A percentile compares a stretch with the other conserved stretches of the same genome.
phyloP scores from a whole-genome alignment of 768 basidiomycete species.

The Boletus sp. region DNA sequence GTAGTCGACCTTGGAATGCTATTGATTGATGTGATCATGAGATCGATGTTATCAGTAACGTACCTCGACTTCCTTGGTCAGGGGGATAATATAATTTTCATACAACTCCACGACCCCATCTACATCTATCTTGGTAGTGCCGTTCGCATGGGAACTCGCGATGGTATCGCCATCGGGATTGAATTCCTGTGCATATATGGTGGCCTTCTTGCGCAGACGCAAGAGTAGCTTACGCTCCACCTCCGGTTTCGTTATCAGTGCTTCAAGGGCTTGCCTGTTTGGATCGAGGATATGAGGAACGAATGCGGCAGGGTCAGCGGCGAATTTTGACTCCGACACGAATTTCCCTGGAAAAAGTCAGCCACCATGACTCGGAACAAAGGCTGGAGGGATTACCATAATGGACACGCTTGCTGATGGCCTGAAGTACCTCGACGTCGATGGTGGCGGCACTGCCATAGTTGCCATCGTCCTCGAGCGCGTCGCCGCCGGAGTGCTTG shows the following conservation, averaged over 20 bases:
- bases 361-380: not conserved
- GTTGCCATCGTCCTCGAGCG: constrained; percentile 92
- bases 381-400: constrained; percentile 63
- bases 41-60: constrained; percentile 21
- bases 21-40: too few species aligned
- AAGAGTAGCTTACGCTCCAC: constrained; percentile 84
- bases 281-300: constrained; percentile 86
- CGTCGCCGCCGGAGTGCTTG: constrained; percentile 61
- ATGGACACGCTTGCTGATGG: constrained; percentile 97
- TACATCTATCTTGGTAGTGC: constrained; percentile 75
- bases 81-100: constrained; percentile 91
- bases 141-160: constrained; percentile 31
- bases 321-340: constrained; percentile 96
- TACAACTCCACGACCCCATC: constrained; percentile 93
- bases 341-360: constrained; percentile 77
- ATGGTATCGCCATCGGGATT: constrained; percentile 58
- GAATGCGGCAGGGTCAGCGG: constrained; percentile 79
- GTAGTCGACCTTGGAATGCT: too few species aligned
- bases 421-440: constrained; percentile 95
- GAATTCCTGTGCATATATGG: constrained; percentile 79
- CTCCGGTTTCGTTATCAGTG: constrained; percentile 94
- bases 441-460: constrained; percentile 94
- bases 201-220: constrained; percentile 82
- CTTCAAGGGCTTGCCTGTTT: constrained; percentile 75
- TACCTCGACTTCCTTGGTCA: constrained; percentile 99